Conservation (phyloP, 2,329 filamentous ascomycete genomes). For the Fusarium chaquense region DNA sequence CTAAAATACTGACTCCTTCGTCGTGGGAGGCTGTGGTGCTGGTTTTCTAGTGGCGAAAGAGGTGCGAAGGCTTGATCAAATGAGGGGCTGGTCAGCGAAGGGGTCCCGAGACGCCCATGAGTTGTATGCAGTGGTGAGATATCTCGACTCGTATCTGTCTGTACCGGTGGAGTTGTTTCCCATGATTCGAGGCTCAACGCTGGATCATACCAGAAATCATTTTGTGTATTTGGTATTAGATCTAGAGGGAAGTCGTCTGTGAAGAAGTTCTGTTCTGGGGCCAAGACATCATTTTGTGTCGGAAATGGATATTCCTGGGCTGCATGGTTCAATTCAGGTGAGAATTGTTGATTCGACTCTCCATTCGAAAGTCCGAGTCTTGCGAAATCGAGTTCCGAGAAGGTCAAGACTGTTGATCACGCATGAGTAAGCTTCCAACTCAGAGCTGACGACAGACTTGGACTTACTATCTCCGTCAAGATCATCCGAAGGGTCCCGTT, state of each 20-base stretch:
- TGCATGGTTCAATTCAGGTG: neutral
- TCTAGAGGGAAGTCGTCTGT: neutral
- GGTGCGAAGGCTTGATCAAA: neutral
- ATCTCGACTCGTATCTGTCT: neutral
- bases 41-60: neutral
- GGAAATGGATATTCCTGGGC: neutral
- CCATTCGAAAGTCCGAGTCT: conserved; percentile 18
- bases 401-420: conserved; percentile 25
- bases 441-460: neutral
- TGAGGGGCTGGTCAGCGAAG: neutral
- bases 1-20: conserved; percentile 28
- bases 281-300: neutral
- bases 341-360: no score
- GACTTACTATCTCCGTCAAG: conserved; percentile 32
- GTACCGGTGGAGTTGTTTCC: neutral
- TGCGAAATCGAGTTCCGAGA: conserved; percentile 36
- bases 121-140: neutral
- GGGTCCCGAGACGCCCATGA: neutral
- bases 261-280: neutral
- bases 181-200: neutral
- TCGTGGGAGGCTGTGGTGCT: conserved; percentile 21
- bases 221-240: neutral
- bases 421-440: conserved; percentile 2
- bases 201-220: conserved; percentile 2
- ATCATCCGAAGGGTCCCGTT: conserved; percentile 11